Conservation (phyloP, 108 stramenopile genomes). For the Nannochloropsis salina region DNA sequence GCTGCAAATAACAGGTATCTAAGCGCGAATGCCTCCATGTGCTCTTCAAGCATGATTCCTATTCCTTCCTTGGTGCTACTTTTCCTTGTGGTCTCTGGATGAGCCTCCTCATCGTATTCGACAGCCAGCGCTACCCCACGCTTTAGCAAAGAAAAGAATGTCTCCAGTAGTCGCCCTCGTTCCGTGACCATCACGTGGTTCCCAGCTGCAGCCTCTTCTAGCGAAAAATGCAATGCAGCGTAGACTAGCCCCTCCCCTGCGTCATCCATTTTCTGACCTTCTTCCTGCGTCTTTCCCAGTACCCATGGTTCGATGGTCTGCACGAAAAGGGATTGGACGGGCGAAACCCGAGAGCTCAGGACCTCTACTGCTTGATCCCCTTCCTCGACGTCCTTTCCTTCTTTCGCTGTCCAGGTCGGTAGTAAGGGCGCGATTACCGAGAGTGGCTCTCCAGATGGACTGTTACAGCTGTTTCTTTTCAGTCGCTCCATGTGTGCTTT, state of each 20-base stretch:
- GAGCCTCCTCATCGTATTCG: slow-evolving; percentile 85
- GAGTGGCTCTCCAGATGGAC: not conserved
- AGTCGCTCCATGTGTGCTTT: slow-evolving; percentile 26
- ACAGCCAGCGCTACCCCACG: slow-evolving; percentile 74
- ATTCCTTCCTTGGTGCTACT: not conserved
- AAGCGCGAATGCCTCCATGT: slow-evolving; percentile 83
- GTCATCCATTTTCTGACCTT: not conserved
- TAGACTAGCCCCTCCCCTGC: slow-evolving; percentile 22
- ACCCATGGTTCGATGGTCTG: slow-evolving; percentile 38
- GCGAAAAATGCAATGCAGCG: slow-evolving; percentile 18
- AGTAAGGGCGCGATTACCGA: not conserved
- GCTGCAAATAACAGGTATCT: slow-evolving; percentile 82
- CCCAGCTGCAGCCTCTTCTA: slow-evolving; percentile 49
- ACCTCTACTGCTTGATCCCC: not conserved
- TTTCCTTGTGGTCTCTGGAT: slow-evolving; percentile 74
- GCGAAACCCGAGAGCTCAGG: not conserved
- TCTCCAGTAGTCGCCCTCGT: slow-evolving; percentile 71
- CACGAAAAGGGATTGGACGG: slow-evolving; percentile 25
- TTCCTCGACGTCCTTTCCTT: not conserved
- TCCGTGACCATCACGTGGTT: slow-evolving; percentile 74
- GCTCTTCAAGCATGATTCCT: slow-evolving; percentile 69
- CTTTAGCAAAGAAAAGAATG: slow-evolving; percentile 74
- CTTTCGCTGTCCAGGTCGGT: not conserved
- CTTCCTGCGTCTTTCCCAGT: not conserved
- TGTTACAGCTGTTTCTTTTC: not conserved